Evolutionary conservation across 2,329 filamentous ascomycete genomes (phyloP).

Genomic region (Sclerotinia sclerotiorum): DNA sequence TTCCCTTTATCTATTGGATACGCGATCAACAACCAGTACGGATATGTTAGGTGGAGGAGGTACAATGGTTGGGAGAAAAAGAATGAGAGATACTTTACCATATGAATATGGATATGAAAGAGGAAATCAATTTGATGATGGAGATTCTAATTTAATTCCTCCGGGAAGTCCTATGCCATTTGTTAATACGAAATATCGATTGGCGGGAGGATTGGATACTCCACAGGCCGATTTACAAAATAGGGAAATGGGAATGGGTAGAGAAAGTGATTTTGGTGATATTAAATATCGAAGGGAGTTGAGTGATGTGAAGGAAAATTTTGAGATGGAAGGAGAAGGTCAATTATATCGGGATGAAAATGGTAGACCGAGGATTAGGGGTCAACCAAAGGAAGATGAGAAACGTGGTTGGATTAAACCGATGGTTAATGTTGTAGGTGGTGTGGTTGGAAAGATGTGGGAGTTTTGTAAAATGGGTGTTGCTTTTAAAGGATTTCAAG

Average conservation of each 20-base stretch:
- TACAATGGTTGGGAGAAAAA: slow-evolving; percentile 26
- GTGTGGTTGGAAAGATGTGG: slow-evolving; percentile 73
- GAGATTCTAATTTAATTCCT: slow-evolving; percentile 13
- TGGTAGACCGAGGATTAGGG: slow-evolving; percentile 51
- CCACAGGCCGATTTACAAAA: slow-evolving; percentile 42
- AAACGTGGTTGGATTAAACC: slow-evolving; percentile 27
- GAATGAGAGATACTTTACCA: slow-evolving; percentile 27
- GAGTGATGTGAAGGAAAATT: slow-evolving; percentile 24
- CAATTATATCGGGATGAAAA: slow-evolving; percentile 23
- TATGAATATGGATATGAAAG: slow-evolving; percentile 18
- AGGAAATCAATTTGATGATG: slow-evolving; percentile 25
- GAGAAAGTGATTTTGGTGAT: slow-evolving; percentile 41
- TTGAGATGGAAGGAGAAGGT: slow-evolving; percentile 1
- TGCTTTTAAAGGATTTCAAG: slow-evolving; percentile 77
- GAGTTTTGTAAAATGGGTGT: slow-evolving; percentile 70
- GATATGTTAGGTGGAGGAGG: slow-evolving; percentile 1
- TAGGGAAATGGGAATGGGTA: slow-evolving; percentile 26
- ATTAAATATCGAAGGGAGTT: slow-evolving; percentile 43
- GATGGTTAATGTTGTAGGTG: slow-evolving; percentile 60
- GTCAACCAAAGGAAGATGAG: slow-evolving; percentile 47
- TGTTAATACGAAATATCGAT: slow-evolving; percentile 52
- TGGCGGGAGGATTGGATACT: slow-evolving; percentile 52
- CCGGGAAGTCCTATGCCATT: slow-evolving; percentile 44
- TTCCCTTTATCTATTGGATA: slow-evolving; percentile 35
- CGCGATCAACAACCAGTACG: slow-evolving; percentile 28